Evolutionary conservation across 2,329 filamentous ascomycete genomes (phyloP).

Genomic region (Pyrenochaeta sp.): DNA sequence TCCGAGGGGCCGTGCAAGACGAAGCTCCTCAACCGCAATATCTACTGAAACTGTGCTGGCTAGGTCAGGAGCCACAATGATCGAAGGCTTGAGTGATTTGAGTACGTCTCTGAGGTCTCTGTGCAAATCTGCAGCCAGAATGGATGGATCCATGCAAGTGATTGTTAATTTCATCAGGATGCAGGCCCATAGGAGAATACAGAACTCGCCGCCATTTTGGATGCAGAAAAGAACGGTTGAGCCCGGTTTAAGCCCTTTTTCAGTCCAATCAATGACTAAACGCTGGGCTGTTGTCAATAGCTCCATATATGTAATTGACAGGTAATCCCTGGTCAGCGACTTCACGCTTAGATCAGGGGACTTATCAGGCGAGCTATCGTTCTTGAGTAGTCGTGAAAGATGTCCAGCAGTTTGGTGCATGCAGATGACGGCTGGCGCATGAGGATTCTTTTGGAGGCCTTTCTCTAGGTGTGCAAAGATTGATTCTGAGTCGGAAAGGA

Average conservation of each 20-base stretch:
- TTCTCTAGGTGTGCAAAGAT: not conserved
- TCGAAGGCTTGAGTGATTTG: not conserved
- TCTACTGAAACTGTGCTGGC: not conserved
- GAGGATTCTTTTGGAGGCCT: not conserved
- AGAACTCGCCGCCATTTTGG: slow-evolving; percentile 10
- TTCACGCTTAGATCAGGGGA: not conserved
- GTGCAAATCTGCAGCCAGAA: not conserved
- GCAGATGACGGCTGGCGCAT: slow-evolving; percentile 1
- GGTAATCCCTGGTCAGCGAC: not conserved
- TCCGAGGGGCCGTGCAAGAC: not conserved
- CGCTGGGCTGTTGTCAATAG: not conserved
- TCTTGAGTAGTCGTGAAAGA: not conserved
- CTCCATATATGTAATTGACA: not conserved
- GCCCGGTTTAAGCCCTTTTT: not conserved
- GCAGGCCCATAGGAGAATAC: slow-evolving; percentile 12
- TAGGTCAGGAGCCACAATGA: not conserved
- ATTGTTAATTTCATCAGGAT: slow-evolving; percentile 5
- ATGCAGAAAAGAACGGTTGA: not conserved
- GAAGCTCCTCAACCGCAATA: not conserved
- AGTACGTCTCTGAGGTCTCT: not conserved
- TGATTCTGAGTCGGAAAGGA: not conserved
- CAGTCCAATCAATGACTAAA: not conserved
- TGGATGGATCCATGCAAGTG: slow-evolving; percentile 1
- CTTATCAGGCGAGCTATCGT: not conserved
- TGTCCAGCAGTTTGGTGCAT: not conserved